These are phyloP conservation scores for Chaetoceros tenuissimus DNA, from an alignment of 108 stramenopile species.

Conservation along the genomic window DNA sequence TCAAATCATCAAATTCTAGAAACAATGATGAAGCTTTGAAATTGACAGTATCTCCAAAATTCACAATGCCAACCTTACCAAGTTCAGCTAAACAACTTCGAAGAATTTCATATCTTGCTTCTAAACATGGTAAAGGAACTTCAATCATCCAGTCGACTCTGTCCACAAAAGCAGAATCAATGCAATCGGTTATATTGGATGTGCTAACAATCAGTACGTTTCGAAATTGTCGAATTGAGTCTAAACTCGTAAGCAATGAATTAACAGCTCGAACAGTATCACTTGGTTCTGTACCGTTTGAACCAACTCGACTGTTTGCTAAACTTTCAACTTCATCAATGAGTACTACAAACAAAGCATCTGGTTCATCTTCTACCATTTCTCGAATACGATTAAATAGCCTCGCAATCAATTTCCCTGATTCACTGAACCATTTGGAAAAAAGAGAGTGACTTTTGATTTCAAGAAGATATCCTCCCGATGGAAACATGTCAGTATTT, in stretches of 20 bases:
- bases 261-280: conserved; percentile 73
- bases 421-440: conserved; percentile 82
- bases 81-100: conserved; percentile 59
- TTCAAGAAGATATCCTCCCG: conserved; percentile 52
- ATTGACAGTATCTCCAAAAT: background rate
- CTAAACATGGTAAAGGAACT: conserved; percentile 41
- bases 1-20: background rate
- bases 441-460: conserved; percentile 83
- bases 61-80: conserved; percentile 44
- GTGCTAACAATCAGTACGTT: conserved; percentile 81
- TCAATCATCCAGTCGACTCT: conserved; percentile 65
- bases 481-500: conserved; percentile 31
- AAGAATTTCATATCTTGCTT: conserved; percentile 60
- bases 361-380: conserved; percentile 65
- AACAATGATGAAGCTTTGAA: too few species aligned
- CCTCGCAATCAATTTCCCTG: conserved; percentile 66
- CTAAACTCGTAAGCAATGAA: conserved; percentile 61
- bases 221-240: conserved; percentile 49
- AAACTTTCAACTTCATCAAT: conserved; percentile 77
- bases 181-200: conserved; percentile 60
- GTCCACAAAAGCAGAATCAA: conserved; percentile 81
- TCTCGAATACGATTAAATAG: conserved; percentile 72
- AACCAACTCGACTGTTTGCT: conserved; percentile 24
- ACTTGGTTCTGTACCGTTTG: conserved; percentile 39
- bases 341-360: conserved; percentile 58